Base-by-base conservation (phyloP, 345 rosid genomes). In the Acer saccharum region DNA sequence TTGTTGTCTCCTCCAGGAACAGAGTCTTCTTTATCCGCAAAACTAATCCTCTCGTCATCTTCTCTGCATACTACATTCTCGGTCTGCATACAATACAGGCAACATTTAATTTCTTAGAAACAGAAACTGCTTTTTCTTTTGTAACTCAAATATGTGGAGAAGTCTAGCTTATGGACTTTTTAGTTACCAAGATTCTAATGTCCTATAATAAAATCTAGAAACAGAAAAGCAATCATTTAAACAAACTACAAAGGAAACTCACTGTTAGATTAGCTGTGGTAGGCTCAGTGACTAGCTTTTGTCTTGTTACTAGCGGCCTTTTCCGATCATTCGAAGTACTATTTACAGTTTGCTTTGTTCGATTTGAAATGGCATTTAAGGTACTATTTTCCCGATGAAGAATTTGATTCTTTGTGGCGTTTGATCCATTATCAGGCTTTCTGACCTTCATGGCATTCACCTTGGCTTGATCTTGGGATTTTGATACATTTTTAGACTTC, bases 381-480 rank as follows among this genome's bases (percentile, higher is more conserved):
- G 74, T 58, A 16, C 72, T 66, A 54, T 35, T 69, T 20, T 17
- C 63, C 21, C 84, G 81, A 58, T 43, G 75, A 12, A 73, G 39
- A 48, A 52, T 60, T 69, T 57, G 80, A 50, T 57, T 84, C 76
- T 80, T 81, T n/a, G 79, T 39, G 69, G 48, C 68, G 62, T 69
- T 79, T 68, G 85, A 27, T 78, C 71, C 83, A 46, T 68, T 79
- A n/a, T 74, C 86, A 0, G 78, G 82, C 81, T 86, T 88, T 78
- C 74, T 87, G 27, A 57, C 74, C 79, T 78, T 80, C 20, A 17
- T 43, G 52, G 79, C 3, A 72, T 74, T 71, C 75, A 81, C 74
- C 79, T 86, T 85, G 72, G 74, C 75, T 73, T 80, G 85, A 74
- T 86, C 88, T 44, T 80, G 84, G 77, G 84, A 69, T 63, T 65